Evolutionary conservation across 2,329 filamentous ascomycete species (phyloP).

Genomic region (Sordariomycetes sp.): DNA sequence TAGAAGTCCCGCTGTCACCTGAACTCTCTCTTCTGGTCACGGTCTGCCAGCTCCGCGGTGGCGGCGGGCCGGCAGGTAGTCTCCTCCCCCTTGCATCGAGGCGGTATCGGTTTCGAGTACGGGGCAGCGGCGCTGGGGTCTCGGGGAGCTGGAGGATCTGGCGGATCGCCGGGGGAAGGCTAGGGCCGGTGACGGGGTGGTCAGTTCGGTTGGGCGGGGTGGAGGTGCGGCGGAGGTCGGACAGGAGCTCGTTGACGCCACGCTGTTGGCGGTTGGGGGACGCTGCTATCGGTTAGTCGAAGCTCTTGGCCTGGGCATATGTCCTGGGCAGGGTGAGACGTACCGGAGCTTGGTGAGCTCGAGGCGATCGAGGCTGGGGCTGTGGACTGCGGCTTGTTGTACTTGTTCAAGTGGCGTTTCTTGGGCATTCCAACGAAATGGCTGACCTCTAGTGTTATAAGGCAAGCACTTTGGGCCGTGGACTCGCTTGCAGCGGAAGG

Average conservation of each 20-base stretch:
- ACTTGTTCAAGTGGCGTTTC: slow-evolving; percentile 44
- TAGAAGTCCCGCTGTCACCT: background rate
- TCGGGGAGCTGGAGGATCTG: slow-evolving; percentile 50
- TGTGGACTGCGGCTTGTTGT: slow-evolving; percentile 48
- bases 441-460: background rate
- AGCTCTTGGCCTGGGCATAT: background rate
- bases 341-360: background rate
- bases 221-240: slow-evolving; percentile 40
- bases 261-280: background rate
- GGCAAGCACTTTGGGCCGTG: background rate
- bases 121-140: slow-evolving; percentile 38
- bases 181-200: slow-evolving; percentile 29
- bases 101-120: slow-evolving; percentile 27
- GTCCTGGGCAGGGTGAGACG: background rate
- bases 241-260: slow-evolving; percentile 50
- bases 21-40: background rate
- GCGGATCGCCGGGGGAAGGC: slow-evolving; percentile 47
- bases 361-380: slow-evolving; percentile 18
- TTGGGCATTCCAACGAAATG: slow-evolving; percentile 40
- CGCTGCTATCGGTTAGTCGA: slow-evolving; percentile 4
- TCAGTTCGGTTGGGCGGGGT: slow-evolving; percentile 13
- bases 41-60: slow-evolving; percentile 43
- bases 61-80: slow-evolving; percentile 45
- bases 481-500: background rate
- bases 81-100: slow-evolving; percentile 37